phyloP scores from a whole-genome alignment of 805 yeast species.

The Peterozyma toletana region DNA sequence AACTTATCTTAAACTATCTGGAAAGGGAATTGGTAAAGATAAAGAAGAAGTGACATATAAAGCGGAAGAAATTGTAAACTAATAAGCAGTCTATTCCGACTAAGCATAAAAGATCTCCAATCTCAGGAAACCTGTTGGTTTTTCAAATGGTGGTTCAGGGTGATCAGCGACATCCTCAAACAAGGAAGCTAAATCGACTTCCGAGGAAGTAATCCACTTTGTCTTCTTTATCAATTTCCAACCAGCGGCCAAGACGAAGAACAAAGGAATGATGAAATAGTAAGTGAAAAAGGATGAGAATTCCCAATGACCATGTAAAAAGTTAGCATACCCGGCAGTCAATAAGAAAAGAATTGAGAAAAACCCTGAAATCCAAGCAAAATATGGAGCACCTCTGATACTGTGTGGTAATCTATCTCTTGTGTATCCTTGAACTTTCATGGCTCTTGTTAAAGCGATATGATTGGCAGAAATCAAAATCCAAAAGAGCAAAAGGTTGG shows the following conservation, averaged over 20 bases:
- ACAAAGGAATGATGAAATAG: constrained; percentile 29
- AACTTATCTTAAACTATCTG: no score
- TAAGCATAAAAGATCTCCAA: no score
- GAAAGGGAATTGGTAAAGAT: no score
- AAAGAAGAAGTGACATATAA: no score
- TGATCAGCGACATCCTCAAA: constrained; percentile 21
- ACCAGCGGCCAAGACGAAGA: constrained; percentile 22
- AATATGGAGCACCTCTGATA: constrained; percentile 17
- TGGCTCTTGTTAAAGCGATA: constrained; percentile 23
- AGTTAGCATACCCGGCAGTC: constrained; percentile 28
- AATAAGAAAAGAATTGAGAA: constrained; percentile 18
- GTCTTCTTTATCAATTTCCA: constrained; percentile 31
- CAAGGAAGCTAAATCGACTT: constrained; percentile 31
- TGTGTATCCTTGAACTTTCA: constrained; percentile 30
- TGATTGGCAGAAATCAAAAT: constrained; percentile 22
- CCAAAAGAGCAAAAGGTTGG: constrained; percentile 24
- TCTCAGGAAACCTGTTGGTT: constrained; percentile 7
- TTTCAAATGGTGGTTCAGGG: constrained; percentile 17
- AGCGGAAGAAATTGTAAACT: no score
- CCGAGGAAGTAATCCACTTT: constrained; percentile 29
- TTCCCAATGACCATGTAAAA: constrained; percentile 23
- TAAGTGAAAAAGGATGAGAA: constrained; percentile 15
- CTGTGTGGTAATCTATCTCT: constrained; percentile 24
- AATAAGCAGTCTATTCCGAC: no score
- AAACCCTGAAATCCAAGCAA: constrained; percentile 25